Conservation (phyloP, 2,329 filamentous ascomycete species). For the Amylocarpus encephaloides region DNA sequence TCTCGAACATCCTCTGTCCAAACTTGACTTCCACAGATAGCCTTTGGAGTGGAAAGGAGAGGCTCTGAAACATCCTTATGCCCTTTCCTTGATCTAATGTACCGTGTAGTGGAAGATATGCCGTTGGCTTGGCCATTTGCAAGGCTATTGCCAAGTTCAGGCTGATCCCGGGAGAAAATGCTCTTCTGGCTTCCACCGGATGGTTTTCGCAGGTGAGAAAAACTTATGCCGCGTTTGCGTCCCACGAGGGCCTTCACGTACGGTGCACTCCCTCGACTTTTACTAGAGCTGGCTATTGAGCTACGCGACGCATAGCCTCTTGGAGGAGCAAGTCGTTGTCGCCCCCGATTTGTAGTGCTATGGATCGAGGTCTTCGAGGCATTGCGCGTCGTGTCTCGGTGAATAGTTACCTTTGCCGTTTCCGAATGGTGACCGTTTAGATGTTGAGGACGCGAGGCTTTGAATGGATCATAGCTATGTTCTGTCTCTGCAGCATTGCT, state of each 20-base stretch:
- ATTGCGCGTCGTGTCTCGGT: constrained; percentile 13
- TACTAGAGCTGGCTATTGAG: constrained; percentile 40
- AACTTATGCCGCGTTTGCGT: constrained; percentile 57
- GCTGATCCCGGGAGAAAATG: neutral
- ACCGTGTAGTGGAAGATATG: constrained; percentile 19
- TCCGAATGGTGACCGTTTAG: constrained; percentile 38
- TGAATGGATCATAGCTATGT: constrained; percentile 78
- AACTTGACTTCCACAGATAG: constrained; percentile 17
- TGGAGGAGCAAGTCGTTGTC: constrained; percentile 15
- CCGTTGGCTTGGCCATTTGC: neutral
- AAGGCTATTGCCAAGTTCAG: no score
- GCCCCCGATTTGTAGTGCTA: constrained; percentile 8
- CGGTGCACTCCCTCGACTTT: constrained; percentile 32
- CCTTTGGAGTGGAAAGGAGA: constrained; percentile 10
- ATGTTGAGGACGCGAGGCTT: constrained; percentile 46
- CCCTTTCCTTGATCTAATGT: constrained; percentile 29
- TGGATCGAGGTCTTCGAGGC: constrained; percentile 8
- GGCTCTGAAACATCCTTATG: constrained; percentile 9
- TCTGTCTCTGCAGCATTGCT: constrained; percentile 51
- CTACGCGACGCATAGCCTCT: constrained; percentile 37
- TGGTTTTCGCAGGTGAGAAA: constrained; percentile 44
- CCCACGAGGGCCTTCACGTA: constrained; percentile 40
- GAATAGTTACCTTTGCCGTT: constrained; percentile 27
- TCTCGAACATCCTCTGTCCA: constrained; percentile 76
- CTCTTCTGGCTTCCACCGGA: constrained; percentile 13